Evolutionary conservation across 2,329 filamentous ascomycete species (phyloP).

Genomic region (Didymella arachidicola): DNA sequence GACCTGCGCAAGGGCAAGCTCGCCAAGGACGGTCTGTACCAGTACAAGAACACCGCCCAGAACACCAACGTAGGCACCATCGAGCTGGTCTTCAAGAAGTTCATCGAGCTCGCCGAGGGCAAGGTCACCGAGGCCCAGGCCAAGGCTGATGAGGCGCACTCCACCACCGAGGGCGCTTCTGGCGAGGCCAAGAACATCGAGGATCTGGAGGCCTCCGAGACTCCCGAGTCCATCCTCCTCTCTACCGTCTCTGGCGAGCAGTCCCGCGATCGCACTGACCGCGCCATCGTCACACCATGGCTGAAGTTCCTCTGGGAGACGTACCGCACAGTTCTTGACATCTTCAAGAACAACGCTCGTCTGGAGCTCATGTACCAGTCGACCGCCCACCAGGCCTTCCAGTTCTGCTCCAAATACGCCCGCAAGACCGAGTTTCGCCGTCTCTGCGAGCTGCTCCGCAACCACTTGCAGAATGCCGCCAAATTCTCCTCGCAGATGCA

Average conservation of each 20-base stretch:
- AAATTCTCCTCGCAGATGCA: constrained; percentile 99
- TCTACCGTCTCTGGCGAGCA: constrained; percentile 98
- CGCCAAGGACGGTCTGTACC: constrained; percentile 97
- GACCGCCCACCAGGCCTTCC: constrained; percentile 96
- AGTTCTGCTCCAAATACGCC: constrained; percentile 97
- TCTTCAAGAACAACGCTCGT: constrained; percentile 97
- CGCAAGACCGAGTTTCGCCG: constrained; percentile 99
- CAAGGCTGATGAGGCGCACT: constrained; percentile 95
- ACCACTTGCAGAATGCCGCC: constrained; percentile 98
- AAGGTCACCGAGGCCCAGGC: constrained; percentile 96
- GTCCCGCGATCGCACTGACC: constrained; percentile 94
- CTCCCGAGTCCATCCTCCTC: constrained; percentile 95
- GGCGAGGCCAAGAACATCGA: constrained; percentile 80
- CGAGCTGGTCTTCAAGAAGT: constrained; percentile 91
- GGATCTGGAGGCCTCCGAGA: constrained; percentile 96
- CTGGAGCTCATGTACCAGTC: constrained; percentile 98
- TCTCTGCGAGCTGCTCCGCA: constrained; percentile 95
- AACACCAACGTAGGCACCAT: constrained; percentile 99
- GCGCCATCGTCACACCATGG: constrained; percentile 98
- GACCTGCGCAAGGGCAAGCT: constrained; percentile 98
- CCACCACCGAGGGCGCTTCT: constrained; percentile 75
- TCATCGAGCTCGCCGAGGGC: constrained; percentile 94
- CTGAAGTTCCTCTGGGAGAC: constrained; percentile 99
- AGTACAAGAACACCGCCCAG: constrained; percentile 99
- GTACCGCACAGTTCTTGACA: constrained; percentile 96